Evolutionary conservation across 805 yeast species (phyloP).

Genomic region (Candida nemodendra): DNA sequence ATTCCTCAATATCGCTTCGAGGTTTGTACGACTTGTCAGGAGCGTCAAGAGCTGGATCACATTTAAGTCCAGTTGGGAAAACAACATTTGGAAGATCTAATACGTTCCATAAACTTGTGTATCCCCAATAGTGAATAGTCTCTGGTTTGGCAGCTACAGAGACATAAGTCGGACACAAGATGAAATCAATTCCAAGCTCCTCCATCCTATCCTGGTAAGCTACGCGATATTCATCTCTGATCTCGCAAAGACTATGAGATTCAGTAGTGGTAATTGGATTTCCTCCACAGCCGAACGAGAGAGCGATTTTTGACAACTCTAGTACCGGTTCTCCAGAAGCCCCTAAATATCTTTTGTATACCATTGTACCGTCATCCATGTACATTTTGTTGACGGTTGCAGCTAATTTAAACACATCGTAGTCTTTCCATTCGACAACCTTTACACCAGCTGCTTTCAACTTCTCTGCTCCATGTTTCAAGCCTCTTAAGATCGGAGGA

Average conservation of each 20-base stretch:
- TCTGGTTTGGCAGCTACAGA: conserved; percentile 67
- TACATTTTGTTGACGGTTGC: conserved; percentile 53
- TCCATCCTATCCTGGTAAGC: conserved; percentile 49
- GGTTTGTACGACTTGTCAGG: conserved; percentile 16
- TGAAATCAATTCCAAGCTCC: conserved; percentile 53
- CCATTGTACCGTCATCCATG: conserved; percentile 59
- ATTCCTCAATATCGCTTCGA: conserved; percentile 27
- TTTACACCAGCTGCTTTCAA: conserved; percentile 54
- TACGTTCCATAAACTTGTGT: conserved; percentile 67
- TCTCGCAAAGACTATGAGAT: conserved; percentile 43
- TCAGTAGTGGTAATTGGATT: conserved; percentile 44
- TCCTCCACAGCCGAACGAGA: conserved; percentile 57
- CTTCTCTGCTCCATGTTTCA: conserved; percentile 49
- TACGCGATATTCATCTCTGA: conserved; percentile 53
- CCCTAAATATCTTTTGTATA: conserved; percentile 44
- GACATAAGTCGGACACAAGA: conserved; percentile 60
- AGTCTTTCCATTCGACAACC: conserved; percentile 52
- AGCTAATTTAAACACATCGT: conserved; percentile 52
- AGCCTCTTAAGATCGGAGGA: conserved; percentile 42
- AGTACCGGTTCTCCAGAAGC: conserved; percentile 66
- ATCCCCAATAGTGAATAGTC: conserved; percentile 66
- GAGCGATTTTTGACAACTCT: conserved; percentile 51
- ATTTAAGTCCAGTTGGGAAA: conserved; percentile 56
- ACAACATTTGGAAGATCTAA: conserved; percentile 63
- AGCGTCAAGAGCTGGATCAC: conserved; percentile 34